Evolutionary conservation across 139 green algal genomes (phyloP), one percentile per base, ranked within the genome.

Genomic region (Auxenochlorella pyrenoidosa): DNA sequence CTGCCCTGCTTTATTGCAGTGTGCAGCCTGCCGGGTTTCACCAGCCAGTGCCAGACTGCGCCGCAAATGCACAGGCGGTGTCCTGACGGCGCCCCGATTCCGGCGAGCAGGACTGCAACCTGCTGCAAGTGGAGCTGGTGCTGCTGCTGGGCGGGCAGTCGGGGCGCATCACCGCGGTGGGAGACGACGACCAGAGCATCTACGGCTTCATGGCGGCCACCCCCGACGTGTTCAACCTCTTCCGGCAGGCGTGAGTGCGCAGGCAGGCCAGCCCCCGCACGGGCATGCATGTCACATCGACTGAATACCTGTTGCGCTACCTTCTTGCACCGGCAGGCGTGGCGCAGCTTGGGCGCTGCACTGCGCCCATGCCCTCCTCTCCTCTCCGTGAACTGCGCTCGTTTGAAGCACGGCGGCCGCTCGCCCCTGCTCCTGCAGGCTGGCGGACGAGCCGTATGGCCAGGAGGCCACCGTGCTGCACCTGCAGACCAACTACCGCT

Each of bases 171-270:
- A 93, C 90, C 1, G 87, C 88, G 34, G 90, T 93, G 75, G 90
- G 90, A 6, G 90, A 93, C 47, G 90, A 93, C 63, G 84, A 83
- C 0, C 89, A 91, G 65, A n/a, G 44, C 72, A 75, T 75, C 68
- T 75, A 75, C 34, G 10, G 68, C 13, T 75, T 75, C n/a, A 75
- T 75, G 68, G 68, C 68, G 15, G 68, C 68, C 68, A 75, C 68
- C n/a, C 68, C 68, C 24, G 68, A 19, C 34, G 68, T 75, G 68
- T 75, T 75, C 68, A 18, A 75, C 30, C 68, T 75, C n/a, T 75
- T 41, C 68, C 36, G 22, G 12, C 10, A 41, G 3, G 68, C 68
- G 68, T 75, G n/a, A 75, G 68, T 44, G 63, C 22, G 24, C 24
- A n/a, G n/a, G n/a, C n/a, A n/a, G n/a, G n/a, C n/a, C n/a, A n/a